Percentiles rank a stretch among this genome's conserved stretches.
phyloP scores from a whole-genome alignment of 1,284 basidiomycete genomes.

The Athelia psychrophila region DNA sequence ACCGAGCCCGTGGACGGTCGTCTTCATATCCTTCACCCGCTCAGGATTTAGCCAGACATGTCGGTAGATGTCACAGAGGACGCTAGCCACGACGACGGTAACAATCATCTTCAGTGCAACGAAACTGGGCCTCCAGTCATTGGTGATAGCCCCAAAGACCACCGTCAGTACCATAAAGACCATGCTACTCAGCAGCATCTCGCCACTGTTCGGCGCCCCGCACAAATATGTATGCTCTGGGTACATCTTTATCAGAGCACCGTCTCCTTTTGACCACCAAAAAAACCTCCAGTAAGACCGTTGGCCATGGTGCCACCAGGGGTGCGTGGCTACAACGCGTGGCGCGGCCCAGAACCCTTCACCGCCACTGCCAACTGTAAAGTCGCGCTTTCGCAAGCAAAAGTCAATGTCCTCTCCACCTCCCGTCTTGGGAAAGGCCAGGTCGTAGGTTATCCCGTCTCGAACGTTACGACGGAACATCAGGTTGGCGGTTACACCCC shows the following conservation, averaged over 20 bases:
- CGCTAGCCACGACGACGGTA: conserved; percentile 37
- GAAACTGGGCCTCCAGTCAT: conserved; percentile 6
- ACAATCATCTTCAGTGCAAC: conserved; percentile 21
- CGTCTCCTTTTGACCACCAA: conserved; percentile 59
- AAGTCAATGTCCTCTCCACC: conserved; percentile 66
- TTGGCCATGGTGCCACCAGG: conserved; percentile 52
- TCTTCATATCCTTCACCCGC: conserved; percentile 29
- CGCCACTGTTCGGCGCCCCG: conserved; percentile 47
- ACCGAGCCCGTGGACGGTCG: conserved; percentile 27
- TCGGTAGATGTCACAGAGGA: conserved; percentile 45
- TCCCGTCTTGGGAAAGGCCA: conserved; percentile 56
- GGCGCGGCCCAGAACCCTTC: conserved; percentile 49
- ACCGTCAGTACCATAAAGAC: conserved; percentile 17
- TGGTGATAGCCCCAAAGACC: conserved; percentile 10
- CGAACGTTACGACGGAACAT: conserved; percentile 41
- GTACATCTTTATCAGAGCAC: conserved; percentile 44
- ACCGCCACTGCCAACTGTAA: conserved; percentile 29
- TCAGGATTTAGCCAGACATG: conserved; percentile 40
- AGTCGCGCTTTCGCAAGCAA: conserved; percentile 46
- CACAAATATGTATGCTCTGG: conserved; percentile 46
- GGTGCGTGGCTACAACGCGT: conserved; percentile 45
- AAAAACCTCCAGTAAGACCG: conserved; percentile 54
- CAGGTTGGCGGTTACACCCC: conserved; percentile 63
- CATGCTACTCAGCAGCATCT: conserved; percentile 30
- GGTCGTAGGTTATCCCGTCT: conserved; percentile 44